phyloP scores from a whole-genome alignment of 768 basidiomycete genomes.

The Roridomyces roridus region DNA sequence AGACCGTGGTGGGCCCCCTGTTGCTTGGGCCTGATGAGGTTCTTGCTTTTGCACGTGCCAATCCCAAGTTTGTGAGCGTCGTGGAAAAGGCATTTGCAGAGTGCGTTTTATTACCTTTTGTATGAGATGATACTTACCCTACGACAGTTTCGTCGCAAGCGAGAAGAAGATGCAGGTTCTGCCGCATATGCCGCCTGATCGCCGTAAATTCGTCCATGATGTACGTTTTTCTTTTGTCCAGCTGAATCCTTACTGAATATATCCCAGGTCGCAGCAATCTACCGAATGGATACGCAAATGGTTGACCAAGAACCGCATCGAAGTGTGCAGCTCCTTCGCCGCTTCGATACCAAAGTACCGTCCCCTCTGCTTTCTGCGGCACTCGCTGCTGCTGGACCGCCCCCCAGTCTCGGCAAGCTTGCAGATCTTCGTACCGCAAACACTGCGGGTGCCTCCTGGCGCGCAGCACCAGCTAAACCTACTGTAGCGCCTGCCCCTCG shows the following conservation, averaged over 20 bases:
- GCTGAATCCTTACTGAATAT: constrained; percentile 3
- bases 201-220: constrained; percentile 84
- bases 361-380: constrained; percentile 66
- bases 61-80: constrained; percentile 68
- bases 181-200: constrained; percentile 80
- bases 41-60: constrained; percentile 60
- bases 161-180: constrained; percentile 73
- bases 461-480: constrained; percentile 8
- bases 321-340: constrained; percentile 81
- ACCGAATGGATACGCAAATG: constrained; percentile 84
- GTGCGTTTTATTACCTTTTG: constrained; percentile 50
- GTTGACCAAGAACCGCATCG: constrained; percentile 92
- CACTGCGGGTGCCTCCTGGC: constrained; percentile 29
- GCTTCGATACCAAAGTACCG: constrained; percentile 84
- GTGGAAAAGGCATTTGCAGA: constrained; percentile 87
- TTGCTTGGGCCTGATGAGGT: constrained; percentile 71
- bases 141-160: constrained; percentile 67
- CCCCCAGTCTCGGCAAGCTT: constrained; percentile 63
- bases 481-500: constrained; percentile 7
- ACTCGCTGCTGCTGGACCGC: constrained; percentile 36
- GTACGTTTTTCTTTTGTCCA: constrained; percentile 45
- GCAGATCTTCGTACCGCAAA: constrained; percentile 51
- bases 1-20: constrained; percentile 32
- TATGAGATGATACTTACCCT: constrained; percentile 4
- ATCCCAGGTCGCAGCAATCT: constrained; percentile 71